Evolutionary conservation across 1,139 yeast genomes (phyloP), one percentile per base, ranked within the genome.

Genomic region (Debaryomyces nepalensis): DNA sequence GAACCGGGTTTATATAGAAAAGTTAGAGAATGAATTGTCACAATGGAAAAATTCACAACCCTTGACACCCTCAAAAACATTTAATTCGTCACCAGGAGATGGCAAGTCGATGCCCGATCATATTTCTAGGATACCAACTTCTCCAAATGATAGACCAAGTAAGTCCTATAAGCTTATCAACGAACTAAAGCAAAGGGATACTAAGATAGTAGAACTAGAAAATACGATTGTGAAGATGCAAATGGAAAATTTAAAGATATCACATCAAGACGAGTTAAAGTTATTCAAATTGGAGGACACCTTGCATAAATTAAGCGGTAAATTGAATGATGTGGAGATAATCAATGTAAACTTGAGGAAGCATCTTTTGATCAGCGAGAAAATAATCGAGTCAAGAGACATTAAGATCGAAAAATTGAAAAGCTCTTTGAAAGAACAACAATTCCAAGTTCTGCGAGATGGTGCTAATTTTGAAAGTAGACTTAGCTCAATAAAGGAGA

Each of bases 381-480:
- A 79, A 53, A 73, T 85, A 40, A 74, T 84, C 24, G 82, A 77
- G 19, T 70, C 81, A 20, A 73, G 90, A 41, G 82, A 81, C 47
- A 74, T 72, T 43, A 75, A 87, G 37, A 84, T 86, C 36, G 68
- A 70, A 41, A 72, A 75, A 31, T 68, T 87, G 44, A 84, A 83
- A 51, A 54, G 58, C 12, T 61, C 79, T 20, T 64, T 86, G 40
- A 66, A 68, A 34, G 79, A 78, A 14, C 81, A 82, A 43, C 82
- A 81, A 49, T 53, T 60, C 18, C 66, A 72, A 30, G 73, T 81
- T 23, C 66, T 67, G 16, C 65, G 68, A 38, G 87, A 83, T 50
- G 68, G 82, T 6, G 61, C 64, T n/a, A 67, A 70, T 29, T 82
- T 83, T 58, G 84, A 80, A 48, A 63, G 68, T 40, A 77, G 77